Evolutionary conservation across 371 early-diverging fungal species (phyloP).

Genomic region (Mortierella sp.): DNA sequence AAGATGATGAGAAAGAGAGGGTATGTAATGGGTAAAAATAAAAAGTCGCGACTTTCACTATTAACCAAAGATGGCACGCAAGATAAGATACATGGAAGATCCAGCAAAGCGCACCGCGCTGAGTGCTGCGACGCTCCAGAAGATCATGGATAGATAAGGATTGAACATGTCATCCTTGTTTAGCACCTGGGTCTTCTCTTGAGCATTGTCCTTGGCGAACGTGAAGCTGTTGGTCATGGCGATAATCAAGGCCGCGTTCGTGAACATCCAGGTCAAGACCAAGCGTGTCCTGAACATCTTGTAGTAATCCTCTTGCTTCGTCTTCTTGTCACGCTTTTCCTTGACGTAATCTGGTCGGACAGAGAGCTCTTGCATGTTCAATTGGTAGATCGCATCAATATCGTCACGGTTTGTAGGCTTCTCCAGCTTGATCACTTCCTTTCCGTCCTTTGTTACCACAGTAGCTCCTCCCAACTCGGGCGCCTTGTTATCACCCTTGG

Average conservation of each 20-base stretch:
- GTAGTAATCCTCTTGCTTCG: constrained; percentile 89
- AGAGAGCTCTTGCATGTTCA: constrained; percentile 66
- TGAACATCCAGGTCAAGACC: constrained; percentile 85
- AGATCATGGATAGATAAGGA: constrained; percentile 69
- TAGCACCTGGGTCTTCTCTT: not conserved
- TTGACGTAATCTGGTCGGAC: constrained; percentile 56
- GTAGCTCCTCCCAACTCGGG: constrained; percentile 40
- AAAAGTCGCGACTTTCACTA: not conserved
- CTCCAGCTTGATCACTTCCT: constrained; percentile 49
- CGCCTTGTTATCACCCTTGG: constrained; percentile 80
- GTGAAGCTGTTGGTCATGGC: constrained; percentile 53
- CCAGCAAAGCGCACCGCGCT: constrained; percentile 82
- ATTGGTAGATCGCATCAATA: constrained; percentile 72
- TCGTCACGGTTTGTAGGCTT: constrained; percentile 52
- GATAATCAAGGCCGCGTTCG: constrained; percentile 80
- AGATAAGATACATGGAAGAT: constrained; percentile 70
- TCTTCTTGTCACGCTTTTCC: constrained; percentile 74
- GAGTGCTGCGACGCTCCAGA: constrained; percentile 84
- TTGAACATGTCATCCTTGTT: constrained; percentile 55
- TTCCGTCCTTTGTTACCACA: constrained; percentile 50
- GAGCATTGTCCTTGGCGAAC: not conserved
- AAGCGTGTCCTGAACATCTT: constrained; percentile 85
- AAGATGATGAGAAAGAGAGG: no score
- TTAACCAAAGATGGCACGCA: constrained; percentile 58
- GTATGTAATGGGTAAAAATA: no score